Conservation (phyloP, 2,329 filamentous ascomycete genomes). For the Pseudogymnoascus sp. region DNA sequence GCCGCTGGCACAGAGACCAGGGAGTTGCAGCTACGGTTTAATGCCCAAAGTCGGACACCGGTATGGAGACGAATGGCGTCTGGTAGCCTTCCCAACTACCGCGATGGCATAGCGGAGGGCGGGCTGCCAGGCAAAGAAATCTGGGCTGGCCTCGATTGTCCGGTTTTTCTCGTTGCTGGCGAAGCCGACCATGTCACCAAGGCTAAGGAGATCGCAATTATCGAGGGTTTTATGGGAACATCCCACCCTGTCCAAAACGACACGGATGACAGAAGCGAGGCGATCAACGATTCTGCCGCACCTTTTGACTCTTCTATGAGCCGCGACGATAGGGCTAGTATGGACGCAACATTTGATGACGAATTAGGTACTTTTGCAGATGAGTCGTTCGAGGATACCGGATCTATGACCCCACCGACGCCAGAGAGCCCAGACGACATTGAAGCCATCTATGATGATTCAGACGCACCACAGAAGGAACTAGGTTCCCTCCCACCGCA, state of each 20-base stretch:
- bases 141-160: constrained; percentile 68
- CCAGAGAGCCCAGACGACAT: not conserved
- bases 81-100: constrained; percentile 59
- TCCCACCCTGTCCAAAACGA: constrained; percentile 22
- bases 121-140: constrained; percentile 63
- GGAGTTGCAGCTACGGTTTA: constrained; percentile 65
- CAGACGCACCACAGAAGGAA: constrained; percentile 41
- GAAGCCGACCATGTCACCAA: constrained; percentile 71
- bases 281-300: constrained; percentile 43
- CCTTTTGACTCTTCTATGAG: constrained; percentile 34
- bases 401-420: not conserved
- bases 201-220: constrained; percentile 62
- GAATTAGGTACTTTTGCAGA: not conserved
- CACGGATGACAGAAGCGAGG: constrained; percentile 28
- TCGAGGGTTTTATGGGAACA: constrained; percentile 41
- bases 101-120: constrained; percentile 45
- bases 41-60: constrained; percentile 73
- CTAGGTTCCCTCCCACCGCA: constrained; percentile 40
- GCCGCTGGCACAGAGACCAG: constrained; percentile 60
- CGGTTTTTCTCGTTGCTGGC: constrained; percentile 73
- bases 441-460: constrained; percentile 32
- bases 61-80: constrained; percentile 78
- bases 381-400: not conserved
- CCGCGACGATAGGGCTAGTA: not conserved
- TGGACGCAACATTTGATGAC: not conserved